phyloP scores from a whole-genome alignment of 768 basidiomycete species.

The Mycena albidolilacea region DNA sequence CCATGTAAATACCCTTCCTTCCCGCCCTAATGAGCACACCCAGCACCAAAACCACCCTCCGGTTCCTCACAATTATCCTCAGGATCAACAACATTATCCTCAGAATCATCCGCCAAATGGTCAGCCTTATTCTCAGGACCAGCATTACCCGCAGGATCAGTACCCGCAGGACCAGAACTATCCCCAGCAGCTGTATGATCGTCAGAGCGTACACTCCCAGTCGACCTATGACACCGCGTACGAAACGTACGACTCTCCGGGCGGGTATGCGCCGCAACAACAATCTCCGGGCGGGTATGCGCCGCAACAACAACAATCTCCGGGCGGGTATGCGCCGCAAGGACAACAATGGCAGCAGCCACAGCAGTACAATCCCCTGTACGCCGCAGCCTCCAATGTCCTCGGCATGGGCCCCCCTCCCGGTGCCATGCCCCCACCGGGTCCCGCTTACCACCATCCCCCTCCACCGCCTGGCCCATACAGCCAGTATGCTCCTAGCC shows the following conservation, averaged over 20 bases:
- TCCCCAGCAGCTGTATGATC: conserved; percentile 37
- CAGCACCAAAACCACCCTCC: conserved; percentile 2
- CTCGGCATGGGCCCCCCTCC: conserved; percentile 83
- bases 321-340: conserved; percentile 36
- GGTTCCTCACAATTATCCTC: neutral
- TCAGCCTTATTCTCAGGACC: conserved; percentile 8
- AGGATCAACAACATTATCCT: neutral
- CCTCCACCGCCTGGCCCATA: conserved; percentile 47
- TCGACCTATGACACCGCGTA: conserved; percentile 35
- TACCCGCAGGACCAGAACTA: conserved; percentile 7
- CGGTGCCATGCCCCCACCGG: conserved; percentile 45
- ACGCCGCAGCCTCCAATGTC: conserved; percentile 85
- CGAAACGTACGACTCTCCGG: conserved; percentile 36
- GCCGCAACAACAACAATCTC: neutral
- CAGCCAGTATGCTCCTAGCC: conserved; percentile 36
- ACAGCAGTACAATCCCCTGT: conserved; percentile 70
- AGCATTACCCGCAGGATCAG: conserved; percentile 12
- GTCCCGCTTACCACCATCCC: conserved; percentile 42
- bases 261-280: conserved; percentile 6
- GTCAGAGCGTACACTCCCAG: conserved; percentile 39
- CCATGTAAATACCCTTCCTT: conserved; percentile 60
- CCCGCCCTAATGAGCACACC: conserved; percentile 33
- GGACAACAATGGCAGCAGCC: conserved; percentile 44
- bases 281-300: conserved; percentile 35
- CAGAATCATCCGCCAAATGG: neutral